Evolutionary conservation across 2,329 filamentous ascomycete genomes (phyloP).

Genomic region (Penicillium sp.): DNA sequence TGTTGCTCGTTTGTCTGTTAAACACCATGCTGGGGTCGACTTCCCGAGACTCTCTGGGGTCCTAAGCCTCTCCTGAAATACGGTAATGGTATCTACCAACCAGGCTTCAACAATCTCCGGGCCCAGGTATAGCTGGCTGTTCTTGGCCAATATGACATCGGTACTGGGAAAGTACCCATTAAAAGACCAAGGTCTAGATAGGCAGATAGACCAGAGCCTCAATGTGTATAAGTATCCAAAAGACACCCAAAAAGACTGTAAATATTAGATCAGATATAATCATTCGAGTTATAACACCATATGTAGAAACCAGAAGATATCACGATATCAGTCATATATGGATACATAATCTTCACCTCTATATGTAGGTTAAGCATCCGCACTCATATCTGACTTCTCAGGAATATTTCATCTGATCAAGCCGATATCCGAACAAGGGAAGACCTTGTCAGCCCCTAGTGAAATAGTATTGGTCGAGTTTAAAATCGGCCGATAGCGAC

Average conservation of each 20-base stretch:
- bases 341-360: not conserved
- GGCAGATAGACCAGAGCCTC: not conserved
- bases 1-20: not conserved
- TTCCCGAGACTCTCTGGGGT: not conserved
- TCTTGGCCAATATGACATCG: conserved; percentile 50
- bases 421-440: not conserved
- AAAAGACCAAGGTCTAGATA: not conserved
- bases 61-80: conserved; percentile 39
- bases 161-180: conserved; percentile 49
- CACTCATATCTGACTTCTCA: not conserved
- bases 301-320: no score
- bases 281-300: no score
- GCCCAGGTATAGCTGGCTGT: conserved; percentile 54
- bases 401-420: not conserved
- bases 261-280: no score
- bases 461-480: not conserved
- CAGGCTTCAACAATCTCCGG: conserved; percentile 49
- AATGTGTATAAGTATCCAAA: no score
- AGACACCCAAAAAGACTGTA: no score
- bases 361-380: not conserved
- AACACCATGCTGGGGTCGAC: not conserved
- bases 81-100: conserved; percentile 46
- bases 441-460: not conserved
- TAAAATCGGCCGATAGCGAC: not conserved
- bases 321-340: no score